These are phyloP conservation scores for Sarocladiaceae sp. DNA, from an alignment of 2,329 filamentous ascomycete species.

Conservation along the genomic window DNA sequence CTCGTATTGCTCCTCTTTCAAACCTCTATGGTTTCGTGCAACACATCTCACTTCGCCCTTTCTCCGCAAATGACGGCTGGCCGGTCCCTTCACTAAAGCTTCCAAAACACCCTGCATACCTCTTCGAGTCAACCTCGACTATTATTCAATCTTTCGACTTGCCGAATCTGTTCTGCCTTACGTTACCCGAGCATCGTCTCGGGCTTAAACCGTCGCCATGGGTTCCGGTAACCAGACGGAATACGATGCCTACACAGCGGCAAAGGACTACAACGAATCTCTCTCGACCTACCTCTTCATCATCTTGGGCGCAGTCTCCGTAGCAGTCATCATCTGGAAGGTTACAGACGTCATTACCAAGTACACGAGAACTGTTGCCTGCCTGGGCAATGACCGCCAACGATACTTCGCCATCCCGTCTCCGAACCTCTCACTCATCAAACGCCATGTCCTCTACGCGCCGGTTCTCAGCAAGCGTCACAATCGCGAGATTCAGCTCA, in stretches of 20 bases:
- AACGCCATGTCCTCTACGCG: conserved; percentile 71
- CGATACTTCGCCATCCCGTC: conserved; percentile 67
- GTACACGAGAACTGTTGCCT: conserved; percentile 70
- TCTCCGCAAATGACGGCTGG: conserved; percentile 6
- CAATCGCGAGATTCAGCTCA: conserved; percentile 59
- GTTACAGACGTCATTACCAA: conserved; percentile 54
- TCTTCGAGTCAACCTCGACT: conserved; percentile 3
- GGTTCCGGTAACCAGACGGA: conserved; percentile 12
- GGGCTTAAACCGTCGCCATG: conserved; percentile 9
- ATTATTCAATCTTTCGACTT: background rate
- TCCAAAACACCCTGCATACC: conserved; percentile 9
- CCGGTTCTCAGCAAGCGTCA: conserved; percentile 59
- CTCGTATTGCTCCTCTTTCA: background rate
- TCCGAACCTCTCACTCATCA: conserved; percentile 52
- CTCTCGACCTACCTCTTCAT: conserved; percentile 59
- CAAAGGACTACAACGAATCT: conserved; percentile 34
- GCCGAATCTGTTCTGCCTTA: background rate
- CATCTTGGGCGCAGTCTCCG: conserved; percentile 60
- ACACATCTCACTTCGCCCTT: background rate
- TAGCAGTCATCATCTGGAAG: conserved; percentile 63
- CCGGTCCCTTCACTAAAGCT: conserved; percentile 2
- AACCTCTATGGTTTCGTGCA: background rate
- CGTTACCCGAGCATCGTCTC: background rate
- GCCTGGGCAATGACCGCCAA: conserved; percentile 75
- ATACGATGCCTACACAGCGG: conserved; percentile 10